Evolutionary conservation across 2,329 filamentous ascomycete genomes (phyloP), one percentile per base, ranked within the genome.

Genomic region (Hypoxylon sp.): DNA sequence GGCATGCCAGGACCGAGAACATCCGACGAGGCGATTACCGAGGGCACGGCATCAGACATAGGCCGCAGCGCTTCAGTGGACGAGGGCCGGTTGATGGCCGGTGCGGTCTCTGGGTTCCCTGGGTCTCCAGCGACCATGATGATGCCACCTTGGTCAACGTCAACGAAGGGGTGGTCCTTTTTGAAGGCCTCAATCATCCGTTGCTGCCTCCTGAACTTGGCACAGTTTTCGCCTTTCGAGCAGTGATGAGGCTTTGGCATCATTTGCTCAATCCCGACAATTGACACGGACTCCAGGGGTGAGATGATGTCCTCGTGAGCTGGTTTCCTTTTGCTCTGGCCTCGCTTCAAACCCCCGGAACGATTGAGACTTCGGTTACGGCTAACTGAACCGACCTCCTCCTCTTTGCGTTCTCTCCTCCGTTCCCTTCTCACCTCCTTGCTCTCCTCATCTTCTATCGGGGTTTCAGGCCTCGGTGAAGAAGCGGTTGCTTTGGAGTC

Each of bases 11-110:
- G 91, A 2, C 94, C 94, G 69, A 98, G 86, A 10, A 97, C 86
- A 79, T 98, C 95, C 1, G 94, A 98, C 0, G 95, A 98, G 25
- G 94, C 95, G 57, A 97, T 91, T 9, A 97, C 86, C 1, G 94
- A 98, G 9, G 92, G 92, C 2, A 91, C 87, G 19, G 88, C 88
- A 73, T 96, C 91, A 5, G 93, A 95, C 25, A 89, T 83, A 10
- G 93, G 92, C 46, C 91, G 89, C 70, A 87, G 79, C 4, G 82
- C 79, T 65, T 88, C 80, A 62, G 84, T 88, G 73, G 75, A 84
- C 75, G 80, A 83, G 77, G 61, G 85, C 32, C 85, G 85, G 70
- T 89, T 86, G 69, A 88, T 78, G 21, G 87, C 85, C 56, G 80
- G 77, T 60, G 88, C 87, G 2, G 90, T 93, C 63, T 85, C 82